Base-by-base conservation (phyloP, 2,329 filamentous ascomycete genomes). In the Phialophora chinensis region DNA sequence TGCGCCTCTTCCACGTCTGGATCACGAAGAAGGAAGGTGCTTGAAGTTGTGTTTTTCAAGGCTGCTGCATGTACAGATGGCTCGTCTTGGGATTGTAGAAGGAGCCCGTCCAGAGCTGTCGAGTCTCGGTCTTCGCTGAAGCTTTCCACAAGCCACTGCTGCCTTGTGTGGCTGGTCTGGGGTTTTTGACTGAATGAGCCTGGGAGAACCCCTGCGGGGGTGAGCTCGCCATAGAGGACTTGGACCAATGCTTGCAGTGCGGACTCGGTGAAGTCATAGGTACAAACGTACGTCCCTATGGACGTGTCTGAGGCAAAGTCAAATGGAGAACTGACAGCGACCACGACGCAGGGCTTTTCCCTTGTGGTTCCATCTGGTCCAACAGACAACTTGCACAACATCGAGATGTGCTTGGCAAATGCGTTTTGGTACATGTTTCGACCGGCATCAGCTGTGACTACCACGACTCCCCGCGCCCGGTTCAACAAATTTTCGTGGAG, bases 181-280 rank as follows among this genome's bases (percentile, higher is more conserved):
- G 91, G 86, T 77, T 95, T 96, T 74, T 93, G 91, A 65, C 91
- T 88, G 70, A 97, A 86, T 0, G 92, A 94, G 0, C 93, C 87
- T 0, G 87, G 87, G 10, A 88, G 75, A 8, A 81, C 79, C 14
- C 87, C 87, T 6, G 81, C 82, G 0, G 87, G 83, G 1, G 80
- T 79, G 29, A 88, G 77, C 67, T 96, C 91, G 10, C 93, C 93
- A 72, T 94, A 94, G 0, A 97, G 80, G 0, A 92, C 90, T 66
- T 92, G 89, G 20, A 96, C 92, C 4, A 97, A 81, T 0, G 93
- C 91, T 67, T 90, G 89, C 80, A 97, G 87, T 20, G 94, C 93
- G 7, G 91, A 94, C 73, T 97, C 94, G 0, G 94, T 97, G 74
- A 97, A 97, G 79, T 97, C 93, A 77, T 96, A 97, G 0, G 93